Percentiles rank a stretch among this genome's conserved stretches.
These are phyloP conservation scores for Phylloboletellus chloephorus DNA, from an alignment of 1,284 basidiomycete species.

Conservation along the genomic window DNA sequence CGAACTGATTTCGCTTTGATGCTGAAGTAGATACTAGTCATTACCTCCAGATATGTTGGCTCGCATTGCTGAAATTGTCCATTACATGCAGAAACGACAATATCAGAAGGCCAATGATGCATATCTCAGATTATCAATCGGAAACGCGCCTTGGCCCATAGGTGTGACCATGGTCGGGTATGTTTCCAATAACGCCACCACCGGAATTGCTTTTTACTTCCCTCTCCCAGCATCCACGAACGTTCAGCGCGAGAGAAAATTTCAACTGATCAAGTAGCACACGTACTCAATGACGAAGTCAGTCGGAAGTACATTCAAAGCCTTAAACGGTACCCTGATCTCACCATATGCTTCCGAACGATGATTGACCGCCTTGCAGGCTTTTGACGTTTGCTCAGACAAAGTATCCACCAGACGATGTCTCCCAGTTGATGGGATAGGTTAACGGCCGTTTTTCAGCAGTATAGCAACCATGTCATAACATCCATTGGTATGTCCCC, in stretches of 20 bases:
- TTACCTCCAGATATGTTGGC: constrained; percentile 83
- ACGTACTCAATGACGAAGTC: constrained; percentile 98
- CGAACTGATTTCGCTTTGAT: constrained; percentile 1
- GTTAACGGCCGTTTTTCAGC: constrained; percentile 1
- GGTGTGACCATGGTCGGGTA: constrained; percentile 99
- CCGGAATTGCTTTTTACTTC: constrained; percentile 3
- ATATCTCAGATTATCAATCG: constrained; percentile 94
- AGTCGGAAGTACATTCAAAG: constrained; percentile 99
- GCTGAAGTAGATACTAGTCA: constrained; percentile 43
- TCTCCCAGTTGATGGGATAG: constrained; percentile 88
- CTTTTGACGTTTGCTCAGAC: constrained; percentile 93
- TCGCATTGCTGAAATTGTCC: constrained; percentile 91
- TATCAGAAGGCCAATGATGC: constrained; percentile 96
- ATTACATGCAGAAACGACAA: constrained; percentile 91
- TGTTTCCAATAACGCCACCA: constrained; percentile 26
- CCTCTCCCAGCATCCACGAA: constrained; percentile 80
- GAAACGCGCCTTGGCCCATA: constrained; percentile 99
- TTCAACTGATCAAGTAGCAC: constrained; percentile 92
- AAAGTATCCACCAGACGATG: constrained; percentile 86
- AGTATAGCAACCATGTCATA: not conserved
- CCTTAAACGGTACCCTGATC: constrained; percentile 71
- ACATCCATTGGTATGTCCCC: constrained; percentile 9
- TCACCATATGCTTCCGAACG: constrained; percentile 3
- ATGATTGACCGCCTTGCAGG: constrained; percentile 37
- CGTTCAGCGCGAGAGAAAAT: constrained; percentile 97